Conservation (phyloP, 139 green algal genomes). For the Tetratostichococcus sp. region DNA sequence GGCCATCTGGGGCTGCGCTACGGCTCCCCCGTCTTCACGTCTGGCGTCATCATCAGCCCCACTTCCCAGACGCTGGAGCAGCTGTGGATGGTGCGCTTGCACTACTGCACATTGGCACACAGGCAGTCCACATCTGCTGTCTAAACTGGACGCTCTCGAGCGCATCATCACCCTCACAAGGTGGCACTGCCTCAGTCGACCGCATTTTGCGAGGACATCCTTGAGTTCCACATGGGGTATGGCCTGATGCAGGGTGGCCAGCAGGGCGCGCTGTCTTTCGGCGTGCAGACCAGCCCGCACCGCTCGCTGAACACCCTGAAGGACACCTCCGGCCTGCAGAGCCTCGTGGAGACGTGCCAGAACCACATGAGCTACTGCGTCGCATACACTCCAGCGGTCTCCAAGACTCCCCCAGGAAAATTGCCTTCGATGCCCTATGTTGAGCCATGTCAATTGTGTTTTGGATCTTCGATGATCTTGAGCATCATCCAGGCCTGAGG, state of each 20-base stretch:
- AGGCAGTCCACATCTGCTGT: too few relatives aligned
- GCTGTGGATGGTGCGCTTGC: slow-evolving; percentile 26
- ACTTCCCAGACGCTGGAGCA: slow-evolving; percentile 8
- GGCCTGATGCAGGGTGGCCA: slow-evolving; percentile 7
- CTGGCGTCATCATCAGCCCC: slow-evolving; percentile 36
- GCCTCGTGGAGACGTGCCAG: slow-evolving; percentile 8
- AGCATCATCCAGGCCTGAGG: too few relatives aligned
- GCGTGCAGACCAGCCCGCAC: slow-evolving; percentile 8
- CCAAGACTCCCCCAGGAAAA: background rate
- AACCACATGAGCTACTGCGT: slow-evolving; percentile 26
- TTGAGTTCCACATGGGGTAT: too few relatives aligned
- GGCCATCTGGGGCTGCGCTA: slow-evolving; percentile 54
- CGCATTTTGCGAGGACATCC: too few relatives aligned
- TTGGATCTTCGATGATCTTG: too few relatives aligned
- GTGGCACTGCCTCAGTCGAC: too few relatives aligned
- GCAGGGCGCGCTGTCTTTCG: slow-evolving; percentile 11
- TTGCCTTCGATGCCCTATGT: too few relatives aligned
- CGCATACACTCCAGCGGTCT: slow-evolving; percentile 33
- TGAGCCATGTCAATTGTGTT: too few relatives aligned
- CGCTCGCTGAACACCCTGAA: slow-evolving; percentile 9
- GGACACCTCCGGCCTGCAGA: background rate
- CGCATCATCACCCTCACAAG: too few relatives aligned
- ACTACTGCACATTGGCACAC: too few relatives aligned
- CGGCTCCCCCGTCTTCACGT: slow-evolving; percentile 29
- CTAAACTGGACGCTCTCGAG: too few relatives aligned